phyloP scores from a whole-genome alignment of 2,329 filamentous ascomycete species.

The Botrytis pseudocinerea region DNA sequence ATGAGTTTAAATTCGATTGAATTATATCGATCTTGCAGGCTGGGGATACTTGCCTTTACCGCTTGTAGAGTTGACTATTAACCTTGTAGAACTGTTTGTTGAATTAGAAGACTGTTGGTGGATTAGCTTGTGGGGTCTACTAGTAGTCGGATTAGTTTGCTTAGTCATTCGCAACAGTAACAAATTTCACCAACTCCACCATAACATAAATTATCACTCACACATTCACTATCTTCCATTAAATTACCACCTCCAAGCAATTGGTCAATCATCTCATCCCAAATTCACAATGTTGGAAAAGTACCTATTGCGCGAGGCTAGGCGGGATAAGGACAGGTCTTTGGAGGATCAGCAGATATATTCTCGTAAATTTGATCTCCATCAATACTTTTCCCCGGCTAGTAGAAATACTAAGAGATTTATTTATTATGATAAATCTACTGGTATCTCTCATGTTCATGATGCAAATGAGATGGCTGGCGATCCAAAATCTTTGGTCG shows the following conservation, averaged over 20 bases:
- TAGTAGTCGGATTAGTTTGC: neutral
- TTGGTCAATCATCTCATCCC: neutral
- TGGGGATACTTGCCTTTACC: no score
- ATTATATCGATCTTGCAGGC: no score
- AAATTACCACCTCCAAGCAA: neutral
- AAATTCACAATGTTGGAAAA: neutral
- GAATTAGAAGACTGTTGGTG: no score
- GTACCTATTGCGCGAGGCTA: neutral
- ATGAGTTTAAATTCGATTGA: neutral
- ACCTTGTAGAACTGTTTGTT: neutral
- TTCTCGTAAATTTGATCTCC: slow-evolving; percentile 10
- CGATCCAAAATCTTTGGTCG: neutral
- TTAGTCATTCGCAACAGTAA: neutral
- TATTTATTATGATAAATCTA: neutral
- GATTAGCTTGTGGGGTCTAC: no score
- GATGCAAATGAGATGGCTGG: neutral
- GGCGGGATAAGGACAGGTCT: neutral
- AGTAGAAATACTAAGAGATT: slow-evolving; percentile 10
- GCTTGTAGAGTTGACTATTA: neutral
- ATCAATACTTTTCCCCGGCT: slow-evolving; percentile 7
- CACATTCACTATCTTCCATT: neutral
- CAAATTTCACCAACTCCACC: neutral
- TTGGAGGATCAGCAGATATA: neutral
- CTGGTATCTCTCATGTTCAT: neutral
- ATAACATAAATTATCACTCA: neutral